Evolutionary conservation across 192 early-diverging fungal genomes (phyloP).

Genomic region (Jimgerdemannia lactiflua): DNA sequence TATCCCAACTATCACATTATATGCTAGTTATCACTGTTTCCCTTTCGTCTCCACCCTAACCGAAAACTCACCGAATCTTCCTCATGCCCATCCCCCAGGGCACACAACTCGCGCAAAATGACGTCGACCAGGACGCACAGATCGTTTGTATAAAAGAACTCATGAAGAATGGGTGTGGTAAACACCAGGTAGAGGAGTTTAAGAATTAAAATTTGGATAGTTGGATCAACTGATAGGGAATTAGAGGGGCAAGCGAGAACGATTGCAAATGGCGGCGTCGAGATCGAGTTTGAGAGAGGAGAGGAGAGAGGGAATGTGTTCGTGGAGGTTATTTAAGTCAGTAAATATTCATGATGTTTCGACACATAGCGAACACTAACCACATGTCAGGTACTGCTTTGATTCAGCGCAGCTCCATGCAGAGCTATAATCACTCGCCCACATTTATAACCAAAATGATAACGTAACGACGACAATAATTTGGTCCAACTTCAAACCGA

Average conservation of each 20-base stretch:
- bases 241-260: not conserved
- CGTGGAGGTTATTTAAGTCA: too few relatives aligned
- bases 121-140: slow-evolving; percentile 85
- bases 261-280: not conserved
- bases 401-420: not conserved
- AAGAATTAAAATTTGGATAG: slow-evolving; percentile 55
- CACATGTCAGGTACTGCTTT: not conserved
- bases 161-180: slow-evolving; percentile 50
- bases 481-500: slow-evolving; percentile 4
- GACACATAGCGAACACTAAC: not conserved
- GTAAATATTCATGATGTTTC: not conserved
- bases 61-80: not conserved
- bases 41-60: too few relatives aligned
- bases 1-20: too few relatives aligned
- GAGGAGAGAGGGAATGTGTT: too few relatives aligned
- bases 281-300: too few relatives aligned
- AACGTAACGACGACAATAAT: not conserved
- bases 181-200: slow-evolving; percentile 74
- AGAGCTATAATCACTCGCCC: too few relatives aligned
- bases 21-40: too few relatives aligned
- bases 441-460: not conserved
- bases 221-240: slow-evolving; percentile 37
- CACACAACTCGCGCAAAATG: slow-evolving; percentile 75
- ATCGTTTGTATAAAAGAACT: slow-evolving; percentile 94
- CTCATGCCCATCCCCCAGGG: slow-evolving; percentile 40